Evolutionary conservation across 257 asterid genomes (phyloP), one percentile per base, ranked within the genome.

Genomic region (Leptodermis oblonga): DNA sequence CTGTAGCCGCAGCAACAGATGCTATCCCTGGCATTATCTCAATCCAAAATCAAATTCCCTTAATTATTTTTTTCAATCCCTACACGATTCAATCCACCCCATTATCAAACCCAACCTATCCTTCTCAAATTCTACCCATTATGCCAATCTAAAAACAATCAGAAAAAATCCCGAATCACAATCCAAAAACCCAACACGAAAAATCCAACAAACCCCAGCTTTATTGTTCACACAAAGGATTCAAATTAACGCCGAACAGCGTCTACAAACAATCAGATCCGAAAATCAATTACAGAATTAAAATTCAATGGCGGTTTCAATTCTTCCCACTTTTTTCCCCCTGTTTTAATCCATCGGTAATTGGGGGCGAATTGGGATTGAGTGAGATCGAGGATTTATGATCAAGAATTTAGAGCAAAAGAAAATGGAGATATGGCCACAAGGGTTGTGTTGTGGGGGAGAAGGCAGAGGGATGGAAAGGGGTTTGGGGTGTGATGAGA

Each of bases 11-110:
- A 22, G 72, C 67, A 6, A 28, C 52, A 45, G 65, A 61, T 76
- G 88, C 84, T 80, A 90, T 71, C 68, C 88, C 96, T 30, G 97
- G 99, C 99, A 94, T 59, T 94, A 82, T 79, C 74, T 77, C 76
- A 79, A 66, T 75, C 45, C 28, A 66, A 74, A 39, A 36, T 51
- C 30, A 52, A 60, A 65, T 56, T 56, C 37, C 41, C 41, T 49
- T 7, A 34, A 0, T 34, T 31, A n/a, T 15, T 15, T 46, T 18
- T 34, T 59, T 79, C 75, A 84, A 82, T 70, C 71, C 45, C 80
- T 73, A 62, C 37, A 59, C 41, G 69, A 78, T 82, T 61, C 87
- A 83, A 80, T n/a, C n/a, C n/a, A n/a, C n/a, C n/a, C n/a, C n/a
- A n/a, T n/a, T n/a, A n/a, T n/a, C n/a, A n/a, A n/a, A 81, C 76